Conservation (phyloP, 768 basidiomycete species). For the Amanita brunnescens region DNA sequence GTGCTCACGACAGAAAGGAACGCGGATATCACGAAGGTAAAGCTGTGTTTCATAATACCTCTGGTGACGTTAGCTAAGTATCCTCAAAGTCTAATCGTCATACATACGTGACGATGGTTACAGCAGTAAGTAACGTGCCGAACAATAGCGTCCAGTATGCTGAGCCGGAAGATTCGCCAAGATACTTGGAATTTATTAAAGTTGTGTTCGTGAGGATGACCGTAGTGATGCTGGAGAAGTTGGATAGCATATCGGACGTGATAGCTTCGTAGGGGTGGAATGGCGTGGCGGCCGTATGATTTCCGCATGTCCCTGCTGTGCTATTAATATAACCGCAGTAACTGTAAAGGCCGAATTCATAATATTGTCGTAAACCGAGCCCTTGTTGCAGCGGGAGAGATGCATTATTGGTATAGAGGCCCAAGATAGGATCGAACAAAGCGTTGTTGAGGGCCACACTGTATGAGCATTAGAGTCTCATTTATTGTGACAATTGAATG, state of each 20-base stretch:
- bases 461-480: neutral
- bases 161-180: conserved; percentile 54
- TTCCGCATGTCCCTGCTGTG: conserved; percentile 55
- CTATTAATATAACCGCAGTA: conserved; percentile 65
- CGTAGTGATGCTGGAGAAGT: conserved; percentile 49
- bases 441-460: conserved; percentile 44
- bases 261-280: conserved; percentile 62
- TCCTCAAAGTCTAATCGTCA: conserved; percentile 3
- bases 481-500: conserved; percentile 1
- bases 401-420: conserved; percentile 60
- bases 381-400: conserved; percentile 47
- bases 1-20: conserved; percentile 51
- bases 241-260: conserved; percentile 56
- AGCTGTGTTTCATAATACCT: conserved; percentile 54
- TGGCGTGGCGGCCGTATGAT: conserved; percentile 44
- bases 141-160: conserved; percentile 73
- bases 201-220: conserved; percentile 43
- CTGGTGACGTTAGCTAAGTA: conserved; percentile 27
- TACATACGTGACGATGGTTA: conserved; percentile 62
- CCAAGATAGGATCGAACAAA: conserved; percentile 48
- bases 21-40: conserved; percentile 63
- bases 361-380: conserved; percentile 59
- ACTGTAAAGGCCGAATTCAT: conserved; percentile 76
- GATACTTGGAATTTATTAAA: conserved; percentile 51
- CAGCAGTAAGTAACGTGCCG: conserved; percentile 56